Evolutionary conservation across 352 stramenopile species (phyloP), one percentile per base, ranked within the genome.

Genomic region (Labyrinthula sp.): DNA sequence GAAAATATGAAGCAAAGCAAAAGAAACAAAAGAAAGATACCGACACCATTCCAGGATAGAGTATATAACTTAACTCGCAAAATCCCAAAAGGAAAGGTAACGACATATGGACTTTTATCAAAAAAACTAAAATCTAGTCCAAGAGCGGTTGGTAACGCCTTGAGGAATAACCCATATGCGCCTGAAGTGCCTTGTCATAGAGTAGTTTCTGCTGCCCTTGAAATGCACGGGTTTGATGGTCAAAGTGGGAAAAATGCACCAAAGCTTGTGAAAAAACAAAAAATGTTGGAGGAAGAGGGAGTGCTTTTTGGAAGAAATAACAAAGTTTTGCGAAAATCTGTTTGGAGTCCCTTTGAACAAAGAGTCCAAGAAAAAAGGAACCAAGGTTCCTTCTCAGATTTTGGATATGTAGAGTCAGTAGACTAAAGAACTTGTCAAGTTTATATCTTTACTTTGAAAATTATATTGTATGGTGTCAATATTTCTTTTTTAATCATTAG

Each of bases 121-220:
- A 21, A 22, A 3, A 20, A 47, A 18, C 12, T 59, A 12, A 27
- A 18, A 15, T 46, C 52, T 3, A 40, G 26, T 29, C 10, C 52
- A 1, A 46, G 52, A 0, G 47, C 47, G 3, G 52, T 59, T 17
- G 52, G 52, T 0, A 40, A 55, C 22, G 52, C 52, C 8, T 24
- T 59, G 22, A 27, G 48, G 10, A 36, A 57, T 21, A 59, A 59
- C 20, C 52, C 52, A 2, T 59, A 52, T 21, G 47, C 46, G 7
- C 52, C 52, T 14, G 0, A 1, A 2, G 48, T 59, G 2, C 52
- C 52, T 6, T 59, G 52, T 31, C 52, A 59, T 24, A 34, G 52
- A 15, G 48, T 59, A 2, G 47, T 59, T 33, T 33, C 34, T 9
- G 10, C 17, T 9, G 15, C 9, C 17, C 17, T 17, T 9, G 18